A percentile compares a stretch with the other conserved stretches of the same genome.
Conservation (phyloP, 768 basidiomycete genomes). For the Trametes punicea region DNA sequence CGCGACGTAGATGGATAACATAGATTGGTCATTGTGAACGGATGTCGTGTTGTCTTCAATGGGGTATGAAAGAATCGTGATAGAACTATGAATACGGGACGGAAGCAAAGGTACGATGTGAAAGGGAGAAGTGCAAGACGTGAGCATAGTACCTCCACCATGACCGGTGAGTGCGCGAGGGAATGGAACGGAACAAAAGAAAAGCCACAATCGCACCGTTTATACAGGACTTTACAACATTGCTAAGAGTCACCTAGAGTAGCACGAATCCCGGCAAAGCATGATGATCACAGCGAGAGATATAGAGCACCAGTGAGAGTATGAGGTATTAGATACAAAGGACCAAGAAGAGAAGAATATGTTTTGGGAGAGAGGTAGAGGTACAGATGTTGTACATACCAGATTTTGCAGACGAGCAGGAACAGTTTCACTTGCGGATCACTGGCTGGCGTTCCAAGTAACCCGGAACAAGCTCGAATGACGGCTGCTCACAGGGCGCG, state of each 20-base stretch:
- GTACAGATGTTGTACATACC: neutral
- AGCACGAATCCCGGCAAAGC: neutral
- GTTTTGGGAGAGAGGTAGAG: neutral
- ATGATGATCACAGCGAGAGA: neutral
- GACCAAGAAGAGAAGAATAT: neutral
- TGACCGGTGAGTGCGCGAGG: no score
- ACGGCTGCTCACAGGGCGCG: conserved; percentile 19
- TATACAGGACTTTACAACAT: neutral
- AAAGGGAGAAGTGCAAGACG: no score
- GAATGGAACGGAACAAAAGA: no score
- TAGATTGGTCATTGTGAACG: neutral
- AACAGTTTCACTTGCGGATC: neutral
- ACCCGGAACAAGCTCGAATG: conserved; percentile 12
- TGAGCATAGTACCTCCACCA: no score
- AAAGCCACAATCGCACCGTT: no score
- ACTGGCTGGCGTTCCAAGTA: conserved; percentile 7
- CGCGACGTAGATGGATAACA: neutral
- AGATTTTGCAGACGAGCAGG: neutral
- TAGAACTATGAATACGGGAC: no score
- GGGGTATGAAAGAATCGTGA: neutral
- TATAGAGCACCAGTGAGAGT: neutral
- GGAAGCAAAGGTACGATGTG: no score
- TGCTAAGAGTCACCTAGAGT: conserved; percentile 6
- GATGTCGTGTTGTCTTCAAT: neutral
- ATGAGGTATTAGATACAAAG: neutral